Evolutionary conservation across 2,329 filamentous ascomycete genomes (phyloP), one percentile per base, ranked within the genome.

Genomic region (Emergomyces pasteurianus): DNA sequence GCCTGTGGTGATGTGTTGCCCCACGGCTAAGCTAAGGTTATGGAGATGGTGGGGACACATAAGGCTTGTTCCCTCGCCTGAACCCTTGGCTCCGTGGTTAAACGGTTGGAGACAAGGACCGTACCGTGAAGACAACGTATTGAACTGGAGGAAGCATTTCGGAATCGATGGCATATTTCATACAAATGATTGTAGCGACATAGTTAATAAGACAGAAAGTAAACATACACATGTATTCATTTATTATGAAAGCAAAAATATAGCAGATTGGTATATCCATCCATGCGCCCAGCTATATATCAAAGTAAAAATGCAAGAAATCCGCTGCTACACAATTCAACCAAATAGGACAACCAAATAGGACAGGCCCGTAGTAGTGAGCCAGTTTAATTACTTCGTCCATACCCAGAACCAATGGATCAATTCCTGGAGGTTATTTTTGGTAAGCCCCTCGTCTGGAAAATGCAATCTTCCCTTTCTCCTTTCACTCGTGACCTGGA

Each of bases 401-500:
- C 73, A 76, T 31, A 72, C 72, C 73, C 71, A 74, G 46, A 76
- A 43, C 73, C 73, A 76, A 12, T 65, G 58, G 5, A 70, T 38
- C 55, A 76, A 71, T 1, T 65, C 66, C 16, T 50, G 38, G 40
- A 63, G 43, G 61, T 75, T 75, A 10, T 70, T 67, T 58, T 64
- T 69, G 18, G 71, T 73, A 31, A 52, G 26, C 1, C 69, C 70
- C 40, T 69, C 65, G 23, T 74, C 73, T 8, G 71, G 69, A 47
- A 75, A 70, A 60, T 74, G 71, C 42, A 76, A 64, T 60, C 72
- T 68, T 18, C 73, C 73, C 58, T 74, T 75, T 47, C 73, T 63
- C 38, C 58, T 66, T 31, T 65, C 62, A 59, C 62, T 75, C 14
- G 69, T 64, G 5, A 70, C 71, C 62, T 75, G 73, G 2, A 75